phyloP scores from a whole-genome alignment of 768 basidiomycete genomes.

The Butyriboletus loyo region DNA sequence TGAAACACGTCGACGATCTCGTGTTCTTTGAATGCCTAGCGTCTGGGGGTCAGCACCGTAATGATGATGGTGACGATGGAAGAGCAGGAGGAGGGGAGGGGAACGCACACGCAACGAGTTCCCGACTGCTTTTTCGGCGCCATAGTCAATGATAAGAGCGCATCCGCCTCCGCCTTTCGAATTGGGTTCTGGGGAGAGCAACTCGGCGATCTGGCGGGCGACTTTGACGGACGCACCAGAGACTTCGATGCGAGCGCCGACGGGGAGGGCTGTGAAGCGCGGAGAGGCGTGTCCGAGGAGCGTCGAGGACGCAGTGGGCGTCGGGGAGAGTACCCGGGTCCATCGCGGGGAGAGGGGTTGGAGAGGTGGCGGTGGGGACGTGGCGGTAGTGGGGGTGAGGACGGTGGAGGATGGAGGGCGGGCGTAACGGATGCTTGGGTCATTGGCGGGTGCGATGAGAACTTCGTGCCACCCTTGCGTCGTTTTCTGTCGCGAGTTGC shows the following conservation, averaged over 20 bases:
- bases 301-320: conserved; percentile 50
- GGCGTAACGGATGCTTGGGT: conserved; percentile 35
- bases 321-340: conserved; percentile 62
- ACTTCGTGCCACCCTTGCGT: conserved; percentile 84
- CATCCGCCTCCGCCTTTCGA: conserved; percentile 39
- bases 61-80: neutral
- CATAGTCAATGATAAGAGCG: conserved; percentile 89
- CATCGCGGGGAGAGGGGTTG: conserved; percentile 38
- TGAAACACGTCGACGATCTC: conserved; percentile 82
- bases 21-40: conserved; percentile 87
- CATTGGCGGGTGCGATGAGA: conserved; percentile 52
- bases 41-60: neutral
- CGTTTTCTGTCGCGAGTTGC: conserved; percentile 54
- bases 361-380: neutral
- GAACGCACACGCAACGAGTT: conserved; percentile 76
- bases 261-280: conserved; percentile 64
- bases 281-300: conserved; percentile 64
- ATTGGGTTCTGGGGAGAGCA: conserved; percentile 38
- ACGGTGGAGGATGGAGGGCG: conserved; percentile 17
- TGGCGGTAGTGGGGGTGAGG: conserved; percentile 3
- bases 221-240: conserved; percentile 67
- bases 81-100: too few relatives aligned
- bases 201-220: conserved; percentile 62
- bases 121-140: conserved; percentile 63
- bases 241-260: conserved; percentile 78